These are phyloP conservation scores for Apophysomyces ossiformis DNA, from an alignment of 371 early-diverging fungal species.

Conservation along the genomic window DNA sequence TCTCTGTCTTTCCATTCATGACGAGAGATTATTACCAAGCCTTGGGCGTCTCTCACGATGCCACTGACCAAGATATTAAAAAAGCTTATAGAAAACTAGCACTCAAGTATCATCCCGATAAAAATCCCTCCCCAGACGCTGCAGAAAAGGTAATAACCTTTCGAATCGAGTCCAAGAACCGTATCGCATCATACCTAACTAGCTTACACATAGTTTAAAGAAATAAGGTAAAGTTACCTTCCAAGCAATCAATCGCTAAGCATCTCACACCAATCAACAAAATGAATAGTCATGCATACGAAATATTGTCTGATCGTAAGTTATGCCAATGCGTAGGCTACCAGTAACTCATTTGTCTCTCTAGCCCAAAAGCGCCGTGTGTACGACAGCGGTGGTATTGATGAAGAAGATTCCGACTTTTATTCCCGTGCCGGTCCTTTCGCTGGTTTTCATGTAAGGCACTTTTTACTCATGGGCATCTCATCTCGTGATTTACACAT, in stretches of 20 bases:
- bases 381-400: constrained; percentile 36
- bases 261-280: neutral
- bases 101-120: constrained; percentile 64
- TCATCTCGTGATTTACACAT: neutral
- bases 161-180: neutral
- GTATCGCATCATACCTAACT: neutral
- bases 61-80: constrained; percentile 46
- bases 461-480: neutral
- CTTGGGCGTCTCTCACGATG: constrained; percentile 30
- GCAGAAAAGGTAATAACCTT: constrained; percentile 41
- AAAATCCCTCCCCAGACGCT: constrained; percentile 48
- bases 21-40: constrained; percentile 36
- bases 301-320: constrained; percentile 58
- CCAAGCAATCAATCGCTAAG: neutral
- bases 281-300: constrained; percentile 51
- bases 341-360: constrained; percentile 6
- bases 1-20: constrained; percentile 22
- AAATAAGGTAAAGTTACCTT: constrained; percentile 38
- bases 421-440: constrained; percentile 27
- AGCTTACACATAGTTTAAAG: constrained; percentile 39
- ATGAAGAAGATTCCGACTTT: constrained; percentile 6
- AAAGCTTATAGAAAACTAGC: constrained; percentile 51
- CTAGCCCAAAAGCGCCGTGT: constrained; percentile 44
- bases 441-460: constrained; percentile 37
- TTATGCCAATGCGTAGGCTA: neutral